These are phyloP conservation scores for Pseudogymnoascus pannorum DNA, from an alignment of 2,329 filamentous ascomycete genomes.

Conservation along the genomic window DNA sequence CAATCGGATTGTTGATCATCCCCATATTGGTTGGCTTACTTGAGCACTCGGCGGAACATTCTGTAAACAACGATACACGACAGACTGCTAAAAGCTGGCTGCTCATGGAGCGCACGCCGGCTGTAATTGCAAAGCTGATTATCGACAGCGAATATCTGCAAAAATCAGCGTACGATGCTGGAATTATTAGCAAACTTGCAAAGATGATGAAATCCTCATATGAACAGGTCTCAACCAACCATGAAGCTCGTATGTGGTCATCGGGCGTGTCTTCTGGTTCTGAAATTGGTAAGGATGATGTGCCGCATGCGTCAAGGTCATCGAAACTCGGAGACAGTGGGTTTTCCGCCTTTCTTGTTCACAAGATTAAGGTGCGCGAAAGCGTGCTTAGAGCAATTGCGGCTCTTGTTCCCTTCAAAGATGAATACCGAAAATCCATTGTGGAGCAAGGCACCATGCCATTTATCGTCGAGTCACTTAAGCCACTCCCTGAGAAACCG, in stretches of 20 bases:
- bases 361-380: conserved; percentile 71
- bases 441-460: conserved; percentile 74
- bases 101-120: conserved; percentile 64
- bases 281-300: not conserved
- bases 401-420: conserved; percentile 73
- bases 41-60: conserved; percentile 36
- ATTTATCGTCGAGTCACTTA: conserved; percentile 78
- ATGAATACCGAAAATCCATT: conserved; percentile 74
- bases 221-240: conserved; percentile 43
- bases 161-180: conserved; percentile 68
- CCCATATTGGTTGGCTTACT: conserved; percentile 63
- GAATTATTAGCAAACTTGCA: conserved; percentile 53
- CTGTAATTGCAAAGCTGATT: conserved; percentile 70
- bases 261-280: conserved; percentile 19
- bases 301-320: conserved; percentile 24
- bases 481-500: conserved; percentile 49
- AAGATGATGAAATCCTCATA: conserved; percentile 60
- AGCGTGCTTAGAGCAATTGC: conserved; percentile 70
- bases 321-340: conserved; percentile 53
- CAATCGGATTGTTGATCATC: conserved; percentile 59
- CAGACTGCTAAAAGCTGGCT: conserved; percentile 37
- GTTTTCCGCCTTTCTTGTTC: conserved; percentile 51
- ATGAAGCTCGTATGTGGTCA: conserved; percentile 48
- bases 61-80: conserved; percentile 31
- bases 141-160: conserved; percentile 74